A percentile compares a stretch with the other conserved stretches of the same genome.
Evolutionary conservation across 108 stramenopile species (phyloP).

Genomic region (Nitzschia sp.): DNA sequence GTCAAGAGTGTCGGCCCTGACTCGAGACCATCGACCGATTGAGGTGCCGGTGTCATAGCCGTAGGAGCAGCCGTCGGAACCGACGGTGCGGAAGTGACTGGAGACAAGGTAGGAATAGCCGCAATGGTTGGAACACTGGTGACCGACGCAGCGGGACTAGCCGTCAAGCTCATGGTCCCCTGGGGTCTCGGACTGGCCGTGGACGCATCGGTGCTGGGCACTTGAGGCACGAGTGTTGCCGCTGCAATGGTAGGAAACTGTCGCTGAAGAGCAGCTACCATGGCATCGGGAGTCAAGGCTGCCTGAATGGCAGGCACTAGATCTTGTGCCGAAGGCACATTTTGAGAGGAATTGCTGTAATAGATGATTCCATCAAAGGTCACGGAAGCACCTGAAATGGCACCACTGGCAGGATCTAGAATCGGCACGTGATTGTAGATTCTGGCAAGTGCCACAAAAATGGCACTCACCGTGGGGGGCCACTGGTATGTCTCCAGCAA

Average conservation of each 20-base stretch:
- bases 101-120: neutral
- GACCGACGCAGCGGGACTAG: too few species aligned
- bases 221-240: too few species aligned
- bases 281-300: conserved; percentile 6
- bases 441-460: conserved; percentile 6
- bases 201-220: too few species aligned
- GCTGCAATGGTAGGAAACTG: conserved; percentile 1
- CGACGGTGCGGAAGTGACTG: neutral
- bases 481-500: neutral
- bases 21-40: neutral
- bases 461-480: neutral
- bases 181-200: too few species aligned
- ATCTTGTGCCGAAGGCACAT: neutral
- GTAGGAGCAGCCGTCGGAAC: neutral
- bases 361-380: conserved; percentile 16
- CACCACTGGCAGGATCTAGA: neutral
- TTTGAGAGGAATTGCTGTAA: neutral
- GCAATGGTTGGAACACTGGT: too few species aligned
- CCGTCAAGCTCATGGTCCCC: too few species aligned
- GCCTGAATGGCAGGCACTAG: neutral
- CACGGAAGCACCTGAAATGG: neutral
- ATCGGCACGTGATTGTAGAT: neutral
- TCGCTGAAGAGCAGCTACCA: neutral
- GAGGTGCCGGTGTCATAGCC: neutral
- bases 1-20: too few species aligned